Percentiles rank a stretch among this genome's conserved stretches.
These are phyloP conservation scores for Fusarium virguliforme DNA, from an alignment of 2,329 filamentous ascomycete species.

Conservation along the genomic window DNA sequence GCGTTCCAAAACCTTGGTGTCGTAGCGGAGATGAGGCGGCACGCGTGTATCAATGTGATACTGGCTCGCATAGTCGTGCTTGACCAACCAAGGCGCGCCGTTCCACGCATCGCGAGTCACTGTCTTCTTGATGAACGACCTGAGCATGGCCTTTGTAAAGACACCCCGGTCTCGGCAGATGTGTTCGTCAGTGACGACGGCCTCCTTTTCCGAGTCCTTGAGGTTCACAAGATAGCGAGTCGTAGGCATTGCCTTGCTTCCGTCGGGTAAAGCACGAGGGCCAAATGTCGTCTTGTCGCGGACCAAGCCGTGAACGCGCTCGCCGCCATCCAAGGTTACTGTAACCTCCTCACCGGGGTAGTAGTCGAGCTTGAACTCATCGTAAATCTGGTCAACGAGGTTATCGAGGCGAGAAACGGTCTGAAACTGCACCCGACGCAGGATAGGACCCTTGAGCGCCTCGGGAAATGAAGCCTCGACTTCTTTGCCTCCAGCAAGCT, in stretches of 20 bases:
- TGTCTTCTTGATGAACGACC: conserved; percentile 95
- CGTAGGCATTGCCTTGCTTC: conserved; percentile 78
- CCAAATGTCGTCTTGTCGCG: conserved; percentile 89
- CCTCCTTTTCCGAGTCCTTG: conserved; percentile 79
- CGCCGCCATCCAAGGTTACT: conserved; percentile 78
- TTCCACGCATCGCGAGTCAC: conserved; percentile 94
- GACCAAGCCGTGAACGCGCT: conserved; percentile 81
- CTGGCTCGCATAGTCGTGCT: conserved; percentile 84
- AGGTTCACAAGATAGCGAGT: conserved; percentile 87
- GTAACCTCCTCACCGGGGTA: conserved; percentile 90
- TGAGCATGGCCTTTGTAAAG: conserved; percentile 94
- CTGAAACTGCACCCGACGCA: conserved; percentile 93
- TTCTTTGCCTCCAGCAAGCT: conserved; percentile 86
- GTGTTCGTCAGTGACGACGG: conserved; percentile 84
- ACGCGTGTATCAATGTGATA: conserved; percentile 92
- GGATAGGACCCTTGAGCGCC: conserved; percentile 88
- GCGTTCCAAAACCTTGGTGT: conserved; percentile 83
- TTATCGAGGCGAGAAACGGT: conserved; percentile 92
- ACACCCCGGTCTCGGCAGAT: conserved; percentile 90
- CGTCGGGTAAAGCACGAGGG: conserved; percentile 73
- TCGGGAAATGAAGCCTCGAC: conserved; percentile 95
- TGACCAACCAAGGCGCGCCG: conserved; percentile 97
- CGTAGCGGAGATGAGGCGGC: conserved; percentile 85
- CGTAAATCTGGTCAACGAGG: conserved; percentile 77
- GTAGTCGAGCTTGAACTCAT: conserved; percentile 90